These are phyloP conservation scores for Colletotrichum tofieldiae DNA, from an alignment of 2,329 filamentous ascomycete species.

Conservation along the genomic window DNA sequence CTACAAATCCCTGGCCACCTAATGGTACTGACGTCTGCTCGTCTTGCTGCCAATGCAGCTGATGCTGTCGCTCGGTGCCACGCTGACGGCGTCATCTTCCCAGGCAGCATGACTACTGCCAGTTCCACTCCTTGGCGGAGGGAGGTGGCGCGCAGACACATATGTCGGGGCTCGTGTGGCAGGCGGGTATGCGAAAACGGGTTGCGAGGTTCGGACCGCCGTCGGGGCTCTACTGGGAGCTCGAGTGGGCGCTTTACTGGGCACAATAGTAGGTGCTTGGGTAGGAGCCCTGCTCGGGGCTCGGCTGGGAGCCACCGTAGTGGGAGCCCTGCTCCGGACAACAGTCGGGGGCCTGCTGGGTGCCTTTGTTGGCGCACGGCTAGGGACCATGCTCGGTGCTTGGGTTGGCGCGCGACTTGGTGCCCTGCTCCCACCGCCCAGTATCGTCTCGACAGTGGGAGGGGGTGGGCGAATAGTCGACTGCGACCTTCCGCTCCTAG, in stretches of 20 bases:
- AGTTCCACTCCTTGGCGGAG: conserved; percentile 59
- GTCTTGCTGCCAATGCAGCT: conserved; percentile 69
- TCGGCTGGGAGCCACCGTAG: conserved; percentile 21
- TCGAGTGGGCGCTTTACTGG: conserved; percentile 22
- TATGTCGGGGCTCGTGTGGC: conserved; percentile 48
- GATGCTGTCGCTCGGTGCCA: conserved; percentile 75
- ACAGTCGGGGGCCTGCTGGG: conserved; percentile 29
- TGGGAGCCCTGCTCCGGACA: conserved; percentile 27
- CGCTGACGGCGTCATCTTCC: conserved; percentile 67
- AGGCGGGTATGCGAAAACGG: conserved; percentile 38
- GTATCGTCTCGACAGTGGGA: conserved; percentile 48
- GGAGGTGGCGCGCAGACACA: conserved; percentile 52
- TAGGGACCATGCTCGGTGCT: conserved; percentile 38
- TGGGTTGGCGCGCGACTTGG: conserved; percentile 50
- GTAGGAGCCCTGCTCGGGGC: conserved; percentile 37
- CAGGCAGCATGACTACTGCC: conserved; percentile 59
- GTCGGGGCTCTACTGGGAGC: conserved; percentile 25
- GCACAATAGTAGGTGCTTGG: conserved; percentile 17
- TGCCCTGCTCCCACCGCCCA: conserved; percentile 52
- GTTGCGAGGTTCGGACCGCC: conserved; percentile 21
- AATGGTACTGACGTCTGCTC: conserved; percentile 48
- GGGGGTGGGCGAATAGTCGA: conserved; percentile 53
- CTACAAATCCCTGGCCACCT: conserved; percentile 41
- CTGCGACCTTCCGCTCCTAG: conserved; percentile 56
- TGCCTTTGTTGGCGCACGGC: conserved; percentile 37